phyloP scores from a whole-genome alignment of 768 basidiomycete species.

The Leccinum truebloodii region DNA sequence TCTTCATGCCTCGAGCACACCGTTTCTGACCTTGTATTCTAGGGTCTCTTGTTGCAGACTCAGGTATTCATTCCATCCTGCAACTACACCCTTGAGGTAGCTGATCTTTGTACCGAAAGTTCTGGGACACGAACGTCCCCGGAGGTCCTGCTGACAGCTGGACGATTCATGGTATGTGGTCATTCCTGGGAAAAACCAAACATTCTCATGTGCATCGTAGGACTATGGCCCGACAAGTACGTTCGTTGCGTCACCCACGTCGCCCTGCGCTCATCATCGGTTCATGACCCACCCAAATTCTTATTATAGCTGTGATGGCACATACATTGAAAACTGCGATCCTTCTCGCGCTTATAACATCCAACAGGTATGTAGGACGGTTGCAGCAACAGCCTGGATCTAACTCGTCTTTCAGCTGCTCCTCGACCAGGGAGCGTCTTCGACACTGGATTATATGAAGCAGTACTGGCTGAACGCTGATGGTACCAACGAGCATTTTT shows the following conservation, averaged over 20 bases:
- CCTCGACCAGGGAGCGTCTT: conserved; percentile 50
- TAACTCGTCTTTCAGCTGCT: conserved; percentile 47
- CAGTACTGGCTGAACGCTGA: conserved; percentile 62
- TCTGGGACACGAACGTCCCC: conserved; percentile 70
- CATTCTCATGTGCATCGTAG: conserved; percentile 32
- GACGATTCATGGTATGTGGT: conserved; percentile 68
- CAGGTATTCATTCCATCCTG: conserved; percentile 35
- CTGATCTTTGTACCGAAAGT: conserved; percentile 39
- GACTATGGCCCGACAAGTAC: conserved; percentile 69
- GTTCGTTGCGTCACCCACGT: conserved; percentile 13
- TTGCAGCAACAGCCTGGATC: neutral
- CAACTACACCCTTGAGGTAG: neutral
- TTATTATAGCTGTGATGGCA: conserved; percentile 53
- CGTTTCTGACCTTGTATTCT: neutral
- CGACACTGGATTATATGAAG: conserved; percentile 63
- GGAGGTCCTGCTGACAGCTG: conserved; percentile 68
- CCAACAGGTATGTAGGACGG: conserved; percentile 32
- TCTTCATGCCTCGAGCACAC: neutral
- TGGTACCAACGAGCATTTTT: conserved; percentile 63
- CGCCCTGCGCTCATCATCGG: neutral
- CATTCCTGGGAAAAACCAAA: neutral
- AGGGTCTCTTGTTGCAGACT: conserved; percentile 64
- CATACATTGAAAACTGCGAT: conserved; percentile 38
- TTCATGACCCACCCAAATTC: neutral
- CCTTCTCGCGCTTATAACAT: conserved; percentile 48